These are phyloP conservation scores for Trichoderma oligosporum DNA, from an alignment of 2,329 filamentous ascomycete genomes.

Conservation along the genomic window DNA sequence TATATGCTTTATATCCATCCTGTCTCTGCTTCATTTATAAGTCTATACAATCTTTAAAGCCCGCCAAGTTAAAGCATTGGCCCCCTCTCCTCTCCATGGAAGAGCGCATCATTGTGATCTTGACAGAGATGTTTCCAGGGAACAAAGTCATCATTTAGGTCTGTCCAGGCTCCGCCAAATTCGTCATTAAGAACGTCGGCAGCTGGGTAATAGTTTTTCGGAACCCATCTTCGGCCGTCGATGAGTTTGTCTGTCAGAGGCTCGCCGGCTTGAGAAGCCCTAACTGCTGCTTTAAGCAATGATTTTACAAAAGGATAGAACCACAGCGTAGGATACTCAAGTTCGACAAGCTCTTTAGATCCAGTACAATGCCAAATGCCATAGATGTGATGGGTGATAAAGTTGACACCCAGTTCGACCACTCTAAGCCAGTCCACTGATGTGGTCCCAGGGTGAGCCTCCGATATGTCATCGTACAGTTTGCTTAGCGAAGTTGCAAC, in stretches of 20 bases:
- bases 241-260: conserved; percentile 29
- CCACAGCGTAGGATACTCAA: conserved; percentile 37
- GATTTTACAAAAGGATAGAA: conserved; percentile 35
- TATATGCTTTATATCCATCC: not conserved
- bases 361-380: conserved; percentile 40
- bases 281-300: conserved; percentile 30
- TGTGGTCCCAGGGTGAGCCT: conserved; percentile 27
- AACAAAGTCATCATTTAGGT: conserved; percentile 26
- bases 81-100: conserved; percentile 25
- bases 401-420: conserved; percentile 37
- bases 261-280: conserved; percentile 24
- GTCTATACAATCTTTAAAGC: not conserved
- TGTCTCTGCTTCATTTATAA: not conserved
- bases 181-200: conserved; percentile 14
- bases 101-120: conserved; percentile 25
- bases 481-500: conserved; percentile 30
- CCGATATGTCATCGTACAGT: conserved; percentile 31
- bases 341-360: conserved; percentile 32
- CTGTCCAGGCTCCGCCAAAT: conserved; percentile 28
- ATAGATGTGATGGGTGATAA: conserved; percentile 36
- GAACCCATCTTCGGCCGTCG: conserved; percentile 32
- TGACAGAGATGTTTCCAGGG: conserved; percentile 30
- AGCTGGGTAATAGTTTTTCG: conserved; percentile 22
- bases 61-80: not conserved
- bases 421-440: conserved; percentile 32